These are phyloP conservation scores for Stylosanthes scabra DNA, from an alignment of 331 rosid genomes.

Conservation along the genomic window DNA sequence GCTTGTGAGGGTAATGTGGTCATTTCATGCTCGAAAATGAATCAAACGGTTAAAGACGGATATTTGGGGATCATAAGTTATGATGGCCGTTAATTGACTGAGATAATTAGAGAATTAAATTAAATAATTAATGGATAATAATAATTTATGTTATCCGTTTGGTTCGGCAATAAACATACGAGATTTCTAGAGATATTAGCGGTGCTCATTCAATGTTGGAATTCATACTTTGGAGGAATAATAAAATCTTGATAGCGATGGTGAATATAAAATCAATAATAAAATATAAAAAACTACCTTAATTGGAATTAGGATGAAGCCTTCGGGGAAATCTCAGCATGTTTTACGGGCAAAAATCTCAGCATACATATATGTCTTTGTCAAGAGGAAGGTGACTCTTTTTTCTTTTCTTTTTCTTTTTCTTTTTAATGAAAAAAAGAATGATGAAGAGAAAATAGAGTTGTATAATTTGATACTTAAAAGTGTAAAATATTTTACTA, in stretches of 20 bases:
- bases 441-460: too few species aligned
- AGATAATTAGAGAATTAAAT: neutral
- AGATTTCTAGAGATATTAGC: neutral
- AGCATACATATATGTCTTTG: too few species aligned
- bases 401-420: too few species aligned
- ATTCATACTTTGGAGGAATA: neutral
- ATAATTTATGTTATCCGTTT: neutral
- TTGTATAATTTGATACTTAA: too few species aligned
- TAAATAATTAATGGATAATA: neutral
- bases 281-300: too few species aligned
- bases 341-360: too few species aligned
- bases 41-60: conserved; percentile 27
- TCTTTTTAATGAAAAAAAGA: too few species aligned
- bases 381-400: too few species aligned
- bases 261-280: neutral
- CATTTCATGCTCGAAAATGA: neutral
- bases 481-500: too few species aligned
- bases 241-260: conserved; percentile 13
- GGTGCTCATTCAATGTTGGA: neutral
- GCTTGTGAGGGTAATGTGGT: conserved; percentile 19
- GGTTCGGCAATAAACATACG: neutral
- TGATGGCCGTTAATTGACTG: neutral
- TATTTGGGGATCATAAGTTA: neutral
- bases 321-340: too few species aligned
- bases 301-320: too few species aligned